Conservation (phyloP, 2,329 filamentous ascomycete species). For the Aspergillus neoniger region DNA sequence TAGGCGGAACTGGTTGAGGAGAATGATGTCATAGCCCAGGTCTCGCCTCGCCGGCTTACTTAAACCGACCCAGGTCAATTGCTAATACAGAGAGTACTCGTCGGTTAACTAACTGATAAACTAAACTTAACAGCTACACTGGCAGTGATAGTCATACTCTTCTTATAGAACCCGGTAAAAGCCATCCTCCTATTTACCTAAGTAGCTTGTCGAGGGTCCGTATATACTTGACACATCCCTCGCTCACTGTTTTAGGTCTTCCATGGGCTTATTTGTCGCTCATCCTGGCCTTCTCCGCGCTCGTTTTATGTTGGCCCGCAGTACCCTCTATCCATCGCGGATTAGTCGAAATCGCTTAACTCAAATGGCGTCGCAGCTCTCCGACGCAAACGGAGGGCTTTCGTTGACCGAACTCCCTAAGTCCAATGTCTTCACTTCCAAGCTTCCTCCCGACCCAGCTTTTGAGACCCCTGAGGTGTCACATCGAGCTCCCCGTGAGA, state of each 20-base stretch:
- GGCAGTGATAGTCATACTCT: no score
- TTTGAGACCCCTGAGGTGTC: slow-evolving; percentile 81
- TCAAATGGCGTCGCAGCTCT: slow-evolving; percentile 51
- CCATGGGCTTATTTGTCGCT: slow-evolving; percentile 10
- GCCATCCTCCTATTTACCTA: neutral
- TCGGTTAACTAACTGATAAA: neutral
- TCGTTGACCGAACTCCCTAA: slow-evolving; percentile 59
- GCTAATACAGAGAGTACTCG: no score
- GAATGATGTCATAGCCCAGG: neutral
- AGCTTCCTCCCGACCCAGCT: slow-evolving; percentile 71
- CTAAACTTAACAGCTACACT: no score
- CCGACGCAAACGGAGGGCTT: slow-evolving; percentile 29
- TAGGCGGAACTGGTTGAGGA: neutral
- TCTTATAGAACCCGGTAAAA: neutral
- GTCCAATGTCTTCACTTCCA: slow-evolving; percentile 64
- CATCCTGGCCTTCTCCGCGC: neutral
- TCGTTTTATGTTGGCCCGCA: slow-evolving; percentile 27
- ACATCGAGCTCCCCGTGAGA: slow-evolving; percentile 74
- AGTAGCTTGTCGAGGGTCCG: no score
- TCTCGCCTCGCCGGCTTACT: neutral
- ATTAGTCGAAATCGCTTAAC: slow-evolving; percentile 36
- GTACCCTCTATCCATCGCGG: slow-evolving; percentile 18
- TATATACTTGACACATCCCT: neutral
- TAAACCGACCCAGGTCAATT: neutral
- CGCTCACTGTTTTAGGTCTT: neutral